phyloP scores from a whole-genome alignment of 164 flowering plant genomes.

The Aristolochia contorta region DNA sequence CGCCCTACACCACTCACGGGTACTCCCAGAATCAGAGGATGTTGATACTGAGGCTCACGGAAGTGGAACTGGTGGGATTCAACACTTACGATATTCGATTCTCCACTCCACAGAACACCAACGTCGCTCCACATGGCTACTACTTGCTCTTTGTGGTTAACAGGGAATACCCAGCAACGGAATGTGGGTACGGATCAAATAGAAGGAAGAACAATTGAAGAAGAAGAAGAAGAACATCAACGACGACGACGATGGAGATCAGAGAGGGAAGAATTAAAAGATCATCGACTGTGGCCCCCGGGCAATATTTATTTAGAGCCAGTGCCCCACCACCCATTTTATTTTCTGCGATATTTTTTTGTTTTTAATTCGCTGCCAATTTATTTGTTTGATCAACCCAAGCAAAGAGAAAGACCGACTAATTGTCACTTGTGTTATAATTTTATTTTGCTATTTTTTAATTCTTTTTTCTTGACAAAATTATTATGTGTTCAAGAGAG shows the following conservation, averaged over 20 bases:
- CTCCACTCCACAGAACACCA: conserved; percentile 18
- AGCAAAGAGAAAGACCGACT: too few species aligned
- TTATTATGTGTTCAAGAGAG: too few species aligned
- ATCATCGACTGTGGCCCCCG: too few species aligned
- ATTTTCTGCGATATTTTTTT: too few species aligned
- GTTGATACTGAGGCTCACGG: conserved; percentile 18
- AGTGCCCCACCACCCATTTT: too few species aligned
- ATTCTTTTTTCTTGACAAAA: too few species aligned
- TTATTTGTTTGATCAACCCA: background rate
- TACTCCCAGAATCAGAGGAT: conserved; percentile 64
- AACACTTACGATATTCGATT: conserved; percentile 10
- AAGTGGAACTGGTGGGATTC: background rate
- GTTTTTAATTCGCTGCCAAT: background rate
- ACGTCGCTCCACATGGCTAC: conserved; percentile 50
- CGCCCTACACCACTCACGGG: conserved; percentile 82
- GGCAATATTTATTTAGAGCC: too few species aligned
- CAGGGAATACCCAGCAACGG: conserved; percentile 42
- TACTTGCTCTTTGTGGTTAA: conserved; percentile 48
- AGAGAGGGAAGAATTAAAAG: too few species aligned
- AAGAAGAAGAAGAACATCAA: background rate
- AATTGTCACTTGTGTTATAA: too few species aligned
- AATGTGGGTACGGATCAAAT: conserved; percentile 32
- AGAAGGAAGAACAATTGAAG: conserved; percentile 3
- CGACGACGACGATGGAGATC: too few species aligned
- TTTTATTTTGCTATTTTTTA: too few species aligned